Conservation (phyloP, 2,329 filamentous ascomycete species). For the Sporothrix pseudoabietina region DNA sequence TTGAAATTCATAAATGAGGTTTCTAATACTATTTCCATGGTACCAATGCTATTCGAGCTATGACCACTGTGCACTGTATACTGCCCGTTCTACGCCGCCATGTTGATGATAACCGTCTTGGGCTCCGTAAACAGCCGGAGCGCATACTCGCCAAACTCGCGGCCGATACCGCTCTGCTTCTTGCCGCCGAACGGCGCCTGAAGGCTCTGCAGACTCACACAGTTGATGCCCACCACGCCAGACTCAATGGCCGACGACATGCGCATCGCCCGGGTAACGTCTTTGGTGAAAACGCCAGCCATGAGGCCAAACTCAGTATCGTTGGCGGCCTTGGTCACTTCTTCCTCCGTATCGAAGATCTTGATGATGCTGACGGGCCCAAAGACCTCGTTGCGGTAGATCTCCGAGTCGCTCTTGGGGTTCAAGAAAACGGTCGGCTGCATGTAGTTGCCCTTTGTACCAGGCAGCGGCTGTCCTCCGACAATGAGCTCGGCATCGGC, state of each 20-base stretch:
- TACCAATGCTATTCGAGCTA: too few species aligned
- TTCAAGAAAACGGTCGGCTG: constrained; percentile 46
- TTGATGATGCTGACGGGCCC: constrained; percentile 55
- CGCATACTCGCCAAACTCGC: constrained; percentile 40
- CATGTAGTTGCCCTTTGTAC: constrained; percentile 37
- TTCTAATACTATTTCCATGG: not conserved
- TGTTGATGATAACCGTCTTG: constrained; percentile 8
- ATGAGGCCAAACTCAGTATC: constrained; percentile 56
- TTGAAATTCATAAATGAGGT: too few species aligned
- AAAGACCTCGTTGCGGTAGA: constrained; percentile 55
- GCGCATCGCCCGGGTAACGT: constrained; percentile 45
- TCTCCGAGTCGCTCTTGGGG: constrained; percentile 42
- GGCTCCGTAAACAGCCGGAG: constrained; percentile 15
- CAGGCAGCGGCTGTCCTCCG: constrained; percentile 48
- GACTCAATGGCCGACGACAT: constrained; percentile 52
- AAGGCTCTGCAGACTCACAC: constrained; percentile 39
- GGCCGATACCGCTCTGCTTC: constrained; percentile 43
- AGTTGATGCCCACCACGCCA: constrained; percentile 58
- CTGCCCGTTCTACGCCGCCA: not conserved
- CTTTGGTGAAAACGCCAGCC: constrained; percentile 53
- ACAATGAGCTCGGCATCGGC: constrained; percentile 43
- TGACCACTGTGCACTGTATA: too few species aligned
- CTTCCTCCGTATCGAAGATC: constrained; percentile 55
- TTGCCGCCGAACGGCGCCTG: constrained; percentile 44
- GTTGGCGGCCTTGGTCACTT: constrained; percentile 53